Conservation (phyloP, 139 green algal genomes). For the Coelastrella sp. region DNA sequence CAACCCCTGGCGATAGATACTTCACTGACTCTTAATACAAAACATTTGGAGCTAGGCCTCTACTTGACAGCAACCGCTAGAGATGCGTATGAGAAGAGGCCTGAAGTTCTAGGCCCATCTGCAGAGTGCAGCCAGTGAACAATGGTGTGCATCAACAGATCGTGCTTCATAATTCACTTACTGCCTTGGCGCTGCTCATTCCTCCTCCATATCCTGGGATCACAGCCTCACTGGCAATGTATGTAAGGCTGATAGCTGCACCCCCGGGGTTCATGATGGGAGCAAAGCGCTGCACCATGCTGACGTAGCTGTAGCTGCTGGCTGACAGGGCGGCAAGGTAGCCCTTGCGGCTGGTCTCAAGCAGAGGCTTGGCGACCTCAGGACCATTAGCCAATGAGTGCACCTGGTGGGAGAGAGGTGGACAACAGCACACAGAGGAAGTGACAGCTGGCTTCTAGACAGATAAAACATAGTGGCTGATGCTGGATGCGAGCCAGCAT, state of each 20-base stretch:
- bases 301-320: conserved; percentile 96
- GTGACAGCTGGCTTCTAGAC: neutral
- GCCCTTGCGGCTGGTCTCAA: conserved; percentile 94
- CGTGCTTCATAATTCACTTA: conserved; percentile 33
- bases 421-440: neutral
- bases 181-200: conserved; percentile 97
- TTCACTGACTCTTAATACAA: too few species aligned
- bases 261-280: conserved; percentile 84
- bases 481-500: too few species aligned
- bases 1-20: neutral
- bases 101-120: too few species aligned
- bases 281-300: conserved; percentile 89
- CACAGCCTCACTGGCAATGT: conserved; percentile 91
- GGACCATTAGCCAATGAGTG: conserved; percentile 99
- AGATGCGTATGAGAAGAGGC: too few species aligned
- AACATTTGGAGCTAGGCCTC: too few species aligned
- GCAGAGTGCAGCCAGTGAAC: too few species aligned
- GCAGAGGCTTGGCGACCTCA: conserved; percentile 96
- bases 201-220: conserved; percentile 98
- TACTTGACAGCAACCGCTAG: too few species aligned
- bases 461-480: too few species aligned
- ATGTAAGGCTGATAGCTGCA: conserved; percentile 94
- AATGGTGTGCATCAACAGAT: too few species aligned
- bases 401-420: conserved; percentile 62
- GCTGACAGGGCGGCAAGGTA: conserved; percentile 98